phyloP scores from a whole-genome alignment of 176 grass and related monocot species.

The Cenchrus fungigraminus region DNA sequence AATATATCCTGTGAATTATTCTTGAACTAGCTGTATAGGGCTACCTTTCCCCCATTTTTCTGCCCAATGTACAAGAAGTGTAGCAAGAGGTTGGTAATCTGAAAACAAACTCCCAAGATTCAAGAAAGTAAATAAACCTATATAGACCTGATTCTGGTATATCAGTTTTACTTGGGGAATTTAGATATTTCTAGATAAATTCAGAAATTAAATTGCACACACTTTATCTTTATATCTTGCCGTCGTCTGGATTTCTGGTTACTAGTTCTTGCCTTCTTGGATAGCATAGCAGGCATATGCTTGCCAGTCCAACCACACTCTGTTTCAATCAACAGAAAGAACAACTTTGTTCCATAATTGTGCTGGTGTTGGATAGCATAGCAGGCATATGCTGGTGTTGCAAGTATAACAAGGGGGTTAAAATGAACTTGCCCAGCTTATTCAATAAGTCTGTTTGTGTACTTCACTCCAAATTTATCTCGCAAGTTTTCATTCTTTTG shows the following conservation, averaged over 20 bases:
- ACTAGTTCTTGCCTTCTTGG: no score
- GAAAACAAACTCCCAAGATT: background rate
- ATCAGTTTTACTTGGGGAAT: background rate
- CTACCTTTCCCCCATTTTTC: background rate
- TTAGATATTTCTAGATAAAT: background rate
- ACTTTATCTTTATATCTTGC: constrained; percentile 14
- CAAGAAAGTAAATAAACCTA: background rate
- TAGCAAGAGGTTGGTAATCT: no score
- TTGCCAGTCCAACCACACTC: background rate
- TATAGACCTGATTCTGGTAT: background rate
- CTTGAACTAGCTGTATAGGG: background rate
- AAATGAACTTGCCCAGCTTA: constrained; percentile 9
- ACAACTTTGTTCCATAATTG: background rate
- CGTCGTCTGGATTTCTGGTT: constrained; percentile 20
- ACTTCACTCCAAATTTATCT: background rate
- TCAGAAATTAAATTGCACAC: constrained; percentile 2
- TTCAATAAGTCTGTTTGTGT: constrained; percentile 1
- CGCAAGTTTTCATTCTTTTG: constrained; percentile 5
- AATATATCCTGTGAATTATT: background rate
- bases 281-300: no score
- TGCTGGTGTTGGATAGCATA: background rate
- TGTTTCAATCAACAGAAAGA: background rate
- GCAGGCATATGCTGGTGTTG: background rate
- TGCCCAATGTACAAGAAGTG: background rate
- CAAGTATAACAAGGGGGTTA: background rate